Base-by-base conservation (phyloP, 192 early-diverging fungal species). In the Jimgerdemannia flammicorona region DNA sequence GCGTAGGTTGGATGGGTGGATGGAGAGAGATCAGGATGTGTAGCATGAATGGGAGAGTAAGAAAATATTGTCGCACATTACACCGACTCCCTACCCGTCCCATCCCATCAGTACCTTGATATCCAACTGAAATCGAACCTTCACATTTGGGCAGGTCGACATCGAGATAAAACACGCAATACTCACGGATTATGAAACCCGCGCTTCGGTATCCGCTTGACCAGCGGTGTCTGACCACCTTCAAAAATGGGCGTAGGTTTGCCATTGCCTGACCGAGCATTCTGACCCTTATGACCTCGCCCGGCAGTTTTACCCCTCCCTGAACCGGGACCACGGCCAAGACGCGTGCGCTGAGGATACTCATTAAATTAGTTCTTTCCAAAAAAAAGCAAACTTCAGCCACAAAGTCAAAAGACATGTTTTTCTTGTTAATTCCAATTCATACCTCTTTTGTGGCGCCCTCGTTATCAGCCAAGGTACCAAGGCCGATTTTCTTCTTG, bases 291-390 rank as follows among this genome's bases (percentile, higher is more conserved):
- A 70, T 92, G 90, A 76, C 97, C 96, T 41, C 94, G 89, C 9
- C 96, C 97, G 70, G 92, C 88, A 20, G 95, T 99, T 74, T 94
- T 92, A 40, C 96, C 96, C 74, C 92, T 93, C 44, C 96, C 96
- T 65, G 93, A 95, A 73, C 94, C 93, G 39, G 91, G 89, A 59
- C 94, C 94, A 76, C 94, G 88, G 67, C 96, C 96, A 8, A 96
- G 76, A 65, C 93, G 90, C 70, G 80, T 79, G 69, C 86, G 84
- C 86, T 87, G 75, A 65, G 29, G 64, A 63, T 29, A 29, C 64
- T 4, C 8, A 11, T 43, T 43, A 68, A 76, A n/a, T 18, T 17
- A 44, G 43, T 69, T 6, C 44, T 29, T 29, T 71, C 29, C n/a
- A n/a, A n/a, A n/a, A n/a, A n/a, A n/a, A n/a, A n/a, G n/a, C n/a